phyloP scores from a whole-genome alignment of 768 basidiomycete genomes.

The Trametes villosa region DNA sequence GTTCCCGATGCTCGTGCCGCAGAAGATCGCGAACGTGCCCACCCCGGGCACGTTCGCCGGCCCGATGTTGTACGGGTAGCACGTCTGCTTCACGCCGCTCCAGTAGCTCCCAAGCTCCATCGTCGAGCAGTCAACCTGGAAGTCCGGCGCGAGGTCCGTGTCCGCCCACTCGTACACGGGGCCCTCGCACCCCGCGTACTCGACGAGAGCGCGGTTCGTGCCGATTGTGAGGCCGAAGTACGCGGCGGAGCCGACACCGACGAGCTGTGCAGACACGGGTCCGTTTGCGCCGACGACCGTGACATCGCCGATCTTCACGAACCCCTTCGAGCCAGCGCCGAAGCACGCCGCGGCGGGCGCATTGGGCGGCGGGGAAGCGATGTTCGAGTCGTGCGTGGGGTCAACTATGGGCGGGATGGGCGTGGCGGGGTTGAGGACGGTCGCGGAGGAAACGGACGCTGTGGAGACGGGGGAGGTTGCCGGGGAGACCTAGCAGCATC shows the following conservation, averaged over 20 bases:
- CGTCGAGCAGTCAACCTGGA: slow-evolving; percentile 12
- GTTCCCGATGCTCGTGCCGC: slow-evolving; percentile 4
- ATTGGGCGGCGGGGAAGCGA: neutral
- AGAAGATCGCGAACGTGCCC: neutral
- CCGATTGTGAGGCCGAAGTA: slow-evolving; percentile 11
- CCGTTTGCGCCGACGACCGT: neutral
- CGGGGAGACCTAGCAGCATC: slow-evolving; percentile 7
- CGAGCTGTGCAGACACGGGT: neutral
- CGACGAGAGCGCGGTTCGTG: neutral
- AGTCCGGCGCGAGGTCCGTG: neutral
- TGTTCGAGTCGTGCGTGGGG: slow-evolving; percentile 2
- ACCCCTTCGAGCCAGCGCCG: slow-evolving; percentile 8
- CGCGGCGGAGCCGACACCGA: slow-evolving; percentile 7
- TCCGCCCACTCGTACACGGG: slow-evolving; percentile 7
- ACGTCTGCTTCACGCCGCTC: slow-evolving; percentile 13
- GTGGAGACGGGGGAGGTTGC: neutral
- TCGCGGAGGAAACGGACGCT: neutral
- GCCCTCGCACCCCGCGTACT: neutral
- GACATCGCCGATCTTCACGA: slow-evolving; percentile 8
- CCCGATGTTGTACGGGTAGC: slow-evolving; percentile 2
- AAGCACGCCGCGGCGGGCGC: slow-evolving; percentile 10
- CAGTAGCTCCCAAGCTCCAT: slow-evolving; percentile 16
- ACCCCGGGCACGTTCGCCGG: neutral
- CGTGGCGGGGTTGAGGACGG: neutral
- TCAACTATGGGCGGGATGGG: slow-evolving; percentile 3